Conservation (phyloP, 1,284 basidiomycete species). For the Takashimella tepidaria region DNA sequence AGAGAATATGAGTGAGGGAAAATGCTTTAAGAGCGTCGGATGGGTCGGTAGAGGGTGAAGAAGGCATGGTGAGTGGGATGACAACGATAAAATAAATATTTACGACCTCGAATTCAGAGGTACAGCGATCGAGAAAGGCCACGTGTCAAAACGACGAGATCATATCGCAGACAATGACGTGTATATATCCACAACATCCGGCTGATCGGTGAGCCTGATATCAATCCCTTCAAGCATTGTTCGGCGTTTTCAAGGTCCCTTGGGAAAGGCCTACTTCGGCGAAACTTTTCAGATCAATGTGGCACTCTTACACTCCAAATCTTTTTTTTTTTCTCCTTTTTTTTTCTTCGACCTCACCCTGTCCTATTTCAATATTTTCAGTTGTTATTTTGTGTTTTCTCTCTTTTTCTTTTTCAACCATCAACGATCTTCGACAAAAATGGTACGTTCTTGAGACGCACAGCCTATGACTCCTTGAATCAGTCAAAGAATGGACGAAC, state of each 20-base stretch:
- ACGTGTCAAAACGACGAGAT: too few species aligned
- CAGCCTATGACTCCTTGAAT: not conserved
- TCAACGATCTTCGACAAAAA: not conserved
- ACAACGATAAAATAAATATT: too few species aligned
- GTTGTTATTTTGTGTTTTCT: not conserved
- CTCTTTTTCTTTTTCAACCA: not conserved
- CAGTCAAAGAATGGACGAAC: too few species aligned
- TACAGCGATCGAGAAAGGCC: too few species aligned
- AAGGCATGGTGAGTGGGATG: not conserved
- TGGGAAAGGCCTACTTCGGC: not conserved
- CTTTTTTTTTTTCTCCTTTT: not conserved
- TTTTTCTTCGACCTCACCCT: not conserved
- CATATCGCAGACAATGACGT: too few species aligned
- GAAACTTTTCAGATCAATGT: not conserved
- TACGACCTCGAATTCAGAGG: too few species aligned
- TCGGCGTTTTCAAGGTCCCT: not conserved
- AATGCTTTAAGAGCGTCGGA: constrained; percentile 31
- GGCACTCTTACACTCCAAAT: not conserved
- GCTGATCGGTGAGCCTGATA: too few species aligned
- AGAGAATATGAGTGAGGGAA: constrained; percentile 41
- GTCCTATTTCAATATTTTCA: too few species aligned
- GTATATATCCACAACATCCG: too few species aligned
- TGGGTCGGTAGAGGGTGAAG: not conserved
- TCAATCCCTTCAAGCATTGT: too few species aligned
- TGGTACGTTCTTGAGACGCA: not conserved